A percentile compares a stretch with the other conserved stretches of the same genome.
These are phyloP conservation scores for Parasarocladium wereldwijsianum DNA, from an alignment of 2,329 filamentous ascomycete genomes.

Conservation along the genomic window DNA sequence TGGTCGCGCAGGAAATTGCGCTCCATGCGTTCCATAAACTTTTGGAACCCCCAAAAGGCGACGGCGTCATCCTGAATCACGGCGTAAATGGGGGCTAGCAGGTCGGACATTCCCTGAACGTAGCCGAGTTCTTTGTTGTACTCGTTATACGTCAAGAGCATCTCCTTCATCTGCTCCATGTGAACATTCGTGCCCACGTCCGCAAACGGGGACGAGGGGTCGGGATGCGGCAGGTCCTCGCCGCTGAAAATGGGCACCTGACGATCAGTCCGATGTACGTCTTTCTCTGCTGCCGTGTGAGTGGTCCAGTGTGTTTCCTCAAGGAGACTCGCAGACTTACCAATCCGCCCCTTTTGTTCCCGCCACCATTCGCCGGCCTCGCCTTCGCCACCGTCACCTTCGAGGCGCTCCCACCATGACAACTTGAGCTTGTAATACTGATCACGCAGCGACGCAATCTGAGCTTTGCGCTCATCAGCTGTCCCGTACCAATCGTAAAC, in stretches of 20 bases:
- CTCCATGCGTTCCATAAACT: conserved; percentile 97
- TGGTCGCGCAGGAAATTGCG: conserved; percentile 92
- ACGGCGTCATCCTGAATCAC: conserved; percentile 95
- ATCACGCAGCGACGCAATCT: conserved; percentile 74
- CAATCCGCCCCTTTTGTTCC: conserved; percentile 84
- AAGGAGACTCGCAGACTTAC: conserved; percentile 42
- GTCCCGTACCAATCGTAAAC: conserved; percentile 91
- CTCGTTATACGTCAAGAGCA: conserved; percentile 97
- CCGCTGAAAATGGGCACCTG: conserved; percentile 90
- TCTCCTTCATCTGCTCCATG: conserved; percentile 97
- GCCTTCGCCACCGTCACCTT: conserved; percentile 64
- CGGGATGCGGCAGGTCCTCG: conserved; percentile 91
- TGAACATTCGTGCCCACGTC: conserved; percentile 91
- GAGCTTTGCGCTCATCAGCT: conserved; percentile 65
- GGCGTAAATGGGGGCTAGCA: conserved; percentile 89
- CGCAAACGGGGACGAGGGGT: conserved; percentile 89
- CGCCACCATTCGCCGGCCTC: conserved; percentile 93
- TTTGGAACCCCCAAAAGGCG: conserved; percentile 91
- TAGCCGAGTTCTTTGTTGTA: conserved; percentile 93
- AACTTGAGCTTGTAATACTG: conserved; percentile 91
- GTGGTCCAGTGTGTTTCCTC: conserved; percentile 1
- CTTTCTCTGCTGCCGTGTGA: conserved; percentile 59
- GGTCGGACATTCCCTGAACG: conserved; percentile 96
- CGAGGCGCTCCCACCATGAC: conserved; percentile 87
- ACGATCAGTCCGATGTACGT: conserved; percentile 93